Conservation (phyloP, 2,329 filamentous ascomycete species). For the Pseudopithomyces chartarum region DNA sequence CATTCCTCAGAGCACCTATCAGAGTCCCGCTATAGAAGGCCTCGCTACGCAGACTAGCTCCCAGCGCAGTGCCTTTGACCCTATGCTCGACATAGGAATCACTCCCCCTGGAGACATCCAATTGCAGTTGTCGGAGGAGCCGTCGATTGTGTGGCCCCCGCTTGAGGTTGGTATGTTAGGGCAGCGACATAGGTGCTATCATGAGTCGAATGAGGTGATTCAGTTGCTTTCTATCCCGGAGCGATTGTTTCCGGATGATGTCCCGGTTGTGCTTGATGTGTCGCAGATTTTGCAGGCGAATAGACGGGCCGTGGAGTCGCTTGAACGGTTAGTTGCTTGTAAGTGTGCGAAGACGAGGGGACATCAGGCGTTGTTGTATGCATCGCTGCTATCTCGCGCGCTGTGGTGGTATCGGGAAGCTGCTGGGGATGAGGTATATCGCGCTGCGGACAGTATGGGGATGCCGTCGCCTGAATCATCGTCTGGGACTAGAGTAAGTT, state of each 20-base stretch:
- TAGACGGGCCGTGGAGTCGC: not conserved
- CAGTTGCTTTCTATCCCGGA: slow-evolving; percentile 6
- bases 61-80: not conserved
- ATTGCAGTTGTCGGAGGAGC: not conserved
- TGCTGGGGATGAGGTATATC: not conserved
- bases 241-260: not conserved
- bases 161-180: not conserved
- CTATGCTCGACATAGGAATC: not conserved
- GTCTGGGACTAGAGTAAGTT: not conserved
- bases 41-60: not conserved
- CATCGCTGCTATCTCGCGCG: slow-evolving; percentile 4
- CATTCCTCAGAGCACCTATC: not conserved
- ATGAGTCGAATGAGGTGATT: slow-evolving; percentile 6
- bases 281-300: slow-evolving; percentile 7
- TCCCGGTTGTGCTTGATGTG: not conserved
- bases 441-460: not conserved
- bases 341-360: not conserved
- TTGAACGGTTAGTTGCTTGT: slow-evolving; percentile 2
- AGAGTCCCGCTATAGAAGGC: not conserved
- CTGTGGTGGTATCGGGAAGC: slow-evolving; percentile 10
- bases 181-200: slow-evolving; percentile 4
- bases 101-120: not conserved
- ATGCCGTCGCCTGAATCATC: not conserved
- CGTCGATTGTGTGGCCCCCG: not conserved
- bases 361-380: slow-evolving; percentile 3